These are phyloP conservation scores for Tanacetum coccineum DNA, from an alignment of 129 eudicot genomes.

Conservation along the genomic window DNA sequence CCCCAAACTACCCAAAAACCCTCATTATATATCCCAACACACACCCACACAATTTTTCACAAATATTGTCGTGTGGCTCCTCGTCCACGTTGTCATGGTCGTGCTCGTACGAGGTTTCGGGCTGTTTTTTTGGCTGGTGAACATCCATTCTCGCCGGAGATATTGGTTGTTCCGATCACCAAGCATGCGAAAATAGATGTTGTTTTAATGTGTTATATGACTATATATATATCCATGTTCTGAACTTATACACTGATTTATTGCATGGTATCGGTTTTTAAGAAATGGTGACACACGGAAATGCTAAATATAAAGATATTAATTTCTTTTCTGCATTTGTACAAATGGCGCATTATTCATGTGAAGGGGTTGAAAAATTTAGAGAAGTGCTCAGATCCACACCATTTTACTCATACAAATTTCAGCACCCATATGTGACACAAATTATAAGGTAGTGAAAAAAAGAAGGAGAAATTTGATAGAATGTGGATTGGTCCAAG, in stretches of 20 bases:
- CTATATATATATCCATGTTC: neutral
- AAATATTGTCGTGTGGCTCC: slow-evolving; percentile 30
- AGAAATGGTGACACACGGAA: neutral
- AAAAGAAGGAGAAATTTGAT: no score
- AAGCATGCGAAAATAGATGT: no score
- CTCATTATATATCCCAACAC: no score
- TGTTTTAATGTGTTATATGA: no score
- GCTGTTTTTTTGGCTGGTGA: neutral
- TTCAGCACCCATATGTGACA: no score
- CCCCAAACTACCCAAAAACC: no score
- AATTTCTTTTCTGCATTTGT: neutral
- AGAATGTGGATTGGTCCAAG: no score
- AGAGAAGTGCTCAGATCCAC: no score
- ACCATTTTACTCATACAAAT: no score
- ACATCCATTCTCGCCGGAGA: slow-evolving; percentile 9
- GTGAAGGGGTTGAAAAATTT: neutral
- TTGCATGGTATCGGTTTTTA: neutral
- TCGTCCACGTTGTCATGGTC: neutral
- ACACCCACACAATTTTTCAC: no score
- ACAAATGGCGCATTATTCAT: neutral
- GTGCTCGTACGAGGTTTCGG: neutral
- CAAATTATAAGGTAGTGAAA: no score
- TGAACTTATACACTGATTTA: neutral
- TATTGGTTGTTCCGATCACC: no score
- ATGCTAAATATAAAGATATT: neutral